Evolutionary conservation across 768 basidiomycete species (phyloP), one percentile per base, ranked within the genome.

Genomic region (Phanerodontia chrysosporium): DNA sequence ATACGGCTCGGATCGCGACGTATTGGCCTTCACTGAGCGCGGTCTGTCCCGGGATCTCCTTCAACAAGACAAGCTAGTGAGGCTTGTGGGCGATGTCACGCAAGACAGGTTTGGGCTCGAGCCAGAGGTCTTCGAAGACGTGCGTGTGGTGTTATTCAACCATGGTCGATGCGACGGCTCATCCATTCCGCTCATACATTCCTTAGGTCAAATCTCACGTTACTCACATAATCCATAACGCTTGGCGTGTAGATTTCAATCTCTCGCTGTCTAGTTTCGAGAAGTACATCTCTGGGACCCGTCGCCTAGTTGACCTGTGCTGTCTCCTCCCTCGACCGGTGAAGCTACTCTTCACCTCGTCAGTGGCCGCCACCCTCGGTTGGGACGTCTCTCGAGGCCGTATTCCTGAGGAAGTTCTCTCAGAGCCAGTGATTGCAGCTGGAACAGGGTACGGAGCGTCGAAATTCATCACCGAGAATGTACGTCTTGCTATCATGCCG

Each of bases 231-330:
- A 67, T 76, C 0, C 70, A 75, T 56, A 74, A 74, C 45, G 77
- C 74, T 1, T 78, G 75, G 78, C 62, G 68, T 13, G 64, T 80
- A 4, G 71, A 80, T 49, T 79, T 79, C 61, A 78, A 78, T 35
- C 58, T 74, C 4, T 65, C 73, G 0, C 63, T 79, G 2, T 35
- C 59, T 0, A 76, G 76, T 1, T 78, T 73, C 58, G 74, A 78
- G 55, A 62, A 72, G 0, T 69, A 73, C 44, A 58, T 80, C 35
- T 67, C 66, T 1, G 74, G 73, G 3, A 69, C 67, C 2, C 60
- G 73, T 25, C 63, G 70, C 27, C 59, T 77, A 13, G 62, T 76
- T 18, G 72, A 76, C 51, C 64, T 73, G 9, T 66, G 68, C 24
- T 16, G 67, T 10, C 66, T 70, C 2, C 25, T 55, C 51, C 1